phyloP scores from a whole-genome alignment of 192 early-diverging fungal species.

The Podochytrium sp. region DNA sequence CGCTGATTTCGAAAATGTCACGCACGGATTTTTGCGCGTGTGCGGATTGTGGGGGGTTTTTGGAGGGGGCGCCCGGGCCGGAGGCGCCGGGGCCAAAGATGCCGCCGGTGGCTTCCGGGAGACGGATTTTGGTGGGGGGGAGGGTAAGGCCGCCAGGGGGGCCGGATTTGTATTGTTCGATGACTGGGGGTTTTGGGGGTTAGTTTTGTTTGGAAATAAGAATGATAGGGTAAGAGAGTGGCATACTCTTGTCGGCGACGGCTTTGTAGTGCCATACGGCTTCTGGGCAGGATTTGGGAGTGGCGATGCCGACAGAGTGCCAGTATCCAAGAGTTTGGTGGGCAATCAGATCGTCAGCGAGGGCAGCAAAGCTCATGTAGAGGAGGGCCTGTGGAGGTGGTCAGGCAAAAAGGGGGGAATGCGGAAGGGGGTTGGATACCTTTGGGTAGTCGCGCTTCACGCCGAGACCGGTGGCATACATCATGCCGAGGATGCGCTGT shows the following conservation, averaged over 20 bases:
- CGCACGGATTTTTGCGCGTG: conserved; percentile 9
- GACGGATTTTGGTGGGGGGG: conserved; percentile 66
- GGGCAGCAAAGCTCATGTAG: conserved; percentile 83
- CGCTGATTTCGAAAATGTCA: conserved; percentile 65
- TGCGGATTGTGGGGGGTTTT: conserved; percentile 35
- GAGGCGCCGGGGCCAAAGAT: conserved; percentile 84
- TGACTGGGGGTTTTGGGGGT: conserved; percentile 46
- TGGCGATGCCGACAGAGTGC: conserved; percentile 79
- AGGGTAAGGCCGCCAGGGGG: conserved; percentile 81
- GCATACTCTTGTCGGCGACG: conserved; percentile 77
- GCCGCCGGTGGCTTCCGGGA: conserved; percentile 81
- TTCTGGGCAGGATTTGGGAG: conserved; percentile 75
- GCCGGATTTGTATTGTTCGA: conserved; percentile 69
- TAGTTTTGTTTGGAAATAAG: neutral
- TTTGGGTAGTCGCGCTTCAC: conserved; percentile 72
- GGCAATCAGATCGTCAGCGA: conserved; percentile 72
- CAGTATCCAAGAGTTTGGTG: conserved; percentile 87
- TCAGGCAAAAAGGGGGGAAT: neutral
- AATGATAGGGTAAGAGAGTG: neutral
- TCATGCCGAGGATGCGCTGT: conserved; percentile 88
- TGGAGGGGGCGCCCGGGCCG: conserved; percentile 52
- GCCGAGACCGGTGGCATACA: conserved; percentile 90
- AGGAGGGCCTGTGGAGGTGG: conserved; percentile 55
- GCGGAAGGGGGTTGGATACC: conserved; percentile 34
- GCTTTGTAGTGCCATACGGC: conserved; percentile 77